Base-by-base conservation (phyloP, 441 rosid species). In the Euphorbia schlechtendalii region DNA sequence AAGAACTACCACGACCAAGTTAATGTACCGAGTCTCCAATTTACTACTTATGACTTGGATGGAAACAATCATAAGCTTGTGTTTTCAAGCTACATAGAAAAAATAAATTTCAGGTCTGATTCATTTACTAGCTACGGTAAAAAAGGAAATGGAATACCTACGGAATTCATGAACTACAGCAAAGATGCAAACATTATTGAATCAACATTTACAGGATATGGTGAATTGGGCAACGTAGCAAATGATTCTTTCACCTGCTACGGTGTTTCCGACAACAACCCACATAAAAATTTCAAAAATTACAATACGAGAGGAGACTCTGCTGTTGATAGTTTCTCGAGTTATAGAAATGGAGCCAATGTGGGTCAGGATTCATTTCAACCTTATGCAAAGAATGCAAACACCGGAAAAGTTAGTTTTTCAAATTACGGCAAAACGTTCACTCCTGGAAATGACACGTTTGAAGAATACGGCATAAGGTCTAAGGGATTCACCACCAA, bases 351-450 rank as follows among this genome's bases (percentile, higher is more conserved):
- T 28, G 68, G 69, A 41, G 73, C 96, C 36, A 94, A 94, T 75
- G 90, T 85, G 51, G 99, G 99, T 10, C 86, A 85, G 21, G 96
- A 89, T 71, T 73, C 81, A 4, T 94, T 94, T 75, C 74, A 76
- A 30, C 86, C 98, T 1, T 94, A 94, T 58, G 94, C 82, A 3
- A 86, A 81, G 74, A 73, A 76, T n/a, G 80, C 96, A 0, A 83
- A 77, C 48, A 54, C 80, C 0, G 88, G 66, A n/a, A 78, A 79
- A 76, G 88, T 82, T 21, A 64, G 74, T 13, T 94, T 94, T 69
- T 24, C 27, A 5, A 91, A 87, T 67, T 94, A 94, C 59, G 99
- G 98, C 4, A 76, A 86, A 65, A 77, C 92, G 5, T 83, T 89
- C 62, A 94, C 91, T 56, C 88, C 83, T 63, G 96, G 96, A 12